A percentile compares a stretch with the other conserved stretches of the same genome.
phyloP scores from a whole-genome alignment of 2,329 filamentous ascomycete species.

The Nigrospora oryzae region DNA sequence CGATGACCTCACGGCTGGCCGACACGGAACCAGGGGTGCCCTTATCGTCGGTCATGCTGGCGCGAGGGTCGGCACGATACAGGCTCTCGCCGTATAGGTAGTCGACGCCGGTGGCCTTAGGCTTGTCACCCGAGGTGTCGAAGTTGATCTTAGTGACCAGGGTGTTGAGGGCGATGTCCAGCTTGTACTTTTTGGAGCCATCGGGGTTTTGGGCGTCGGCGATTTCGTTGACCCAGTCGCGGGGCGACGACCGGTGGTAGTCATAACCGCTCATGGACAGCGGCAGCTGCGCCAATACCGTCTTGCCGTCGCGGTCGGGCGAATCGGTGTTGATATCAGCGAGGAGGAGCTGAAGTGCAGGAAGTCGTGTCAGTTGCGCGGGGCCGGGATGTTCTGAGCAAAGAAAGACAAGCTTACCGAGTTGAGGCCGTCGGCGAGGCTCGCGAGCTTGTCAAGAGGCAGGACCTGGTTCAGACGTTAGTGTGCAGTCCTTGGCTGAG shows the following conservation, averaged over 20 bases:
- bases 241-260: constrained; percentile 34
- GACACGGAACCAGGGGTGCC: constrained; percentile 2
- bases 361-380: not conserved
- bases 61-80: constrained; percentile 31
- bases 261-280: constrained; percentile 28
- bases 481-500: not conserved
- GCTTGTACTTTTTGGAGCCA: constrained; percentile 32
- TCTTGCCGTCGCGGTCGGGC: not conserved
- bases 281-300: constrained; percentile 37
- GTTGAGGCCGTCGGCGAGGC: constrained; percentile 36
- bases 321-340: not conserved
- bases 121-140: constrained; percentile 15
- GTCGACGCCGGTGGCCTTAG: constrained; percentile 31
- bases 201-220: constrained; percentile 35
- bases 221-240: constrained; percentile 40
- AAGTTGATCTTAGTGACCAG: constrained; percentile 32
- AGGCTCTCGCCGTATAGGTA: constrained; percentile 29
- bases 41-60: constrained; percentile 12
- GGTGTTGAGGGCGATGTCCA: constrained; percentile 23
- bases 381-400: too few relatives aligned
- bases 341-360: not conserved
- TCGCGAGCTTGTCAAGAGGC: constrained; percentile 13
- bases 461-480: constrained; percentile 5
- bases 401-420: constrained; percentile 29
- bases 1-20: constrained; percentile 18